Evolutionary conservation across 1,284 basidiomycete genomes (phyloP).

Genomic region (Naganishia albida): DNA sequence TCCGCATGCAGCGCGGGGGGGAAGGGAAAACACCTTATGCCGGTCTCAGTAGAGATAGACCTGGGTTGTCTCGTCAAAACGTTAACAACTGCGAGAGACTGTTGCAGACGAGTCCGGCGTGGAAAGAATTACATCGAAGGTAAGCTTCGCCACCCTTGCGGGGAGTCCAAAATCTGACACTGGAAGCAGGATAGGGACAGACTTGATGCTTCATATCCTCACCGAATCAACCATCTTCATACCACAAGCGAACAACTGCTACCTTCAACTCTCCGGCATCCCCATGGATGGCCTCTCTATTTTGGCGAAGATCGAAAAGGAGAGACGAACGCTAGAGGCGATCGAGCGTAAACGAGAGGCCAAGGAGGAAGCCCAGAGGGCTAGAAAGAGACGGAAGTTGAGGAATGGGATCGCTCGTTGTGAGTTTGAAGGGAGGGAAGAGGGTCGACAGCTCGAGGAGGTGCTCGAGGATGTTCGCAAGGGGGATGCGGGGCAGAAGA

Average conservation of each 20-base stretch:
- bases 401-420: conserved; percentile 5
- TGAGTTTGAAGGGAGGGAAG: neutral
- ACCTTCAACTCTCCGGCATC: conserved; percentile 55
- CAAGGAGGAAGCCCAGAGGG: neutral
- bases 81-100: conserved; percentile 26
- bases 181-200: conserved; percentile 51
- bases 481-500: neutral
- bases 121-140: conserved; percentile 26
- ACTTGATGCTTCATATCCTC: conserved; percentile 54
- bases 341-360: conserved; percentile 20
- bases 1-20: conserved; percentile 6
- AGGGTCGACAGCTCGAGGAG: neutral
- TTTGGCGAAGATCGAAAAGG: conserved; percentile 23
- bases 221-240: conserved; percentile 54
- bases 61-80: conserved; percentile 27
- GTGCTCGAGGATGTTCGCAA: no score
- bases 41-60: conserved; percentile 20
- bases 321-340: neutral
- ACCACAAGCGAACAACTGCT: conserved; percentile 55
- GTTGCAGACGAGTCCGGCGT: conserved; percentile 4
- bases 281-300: conserved; percentile 48
- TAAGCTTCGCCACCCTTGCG: neutral
- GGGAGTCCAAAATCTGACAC: neutral
- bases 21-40: conserved; percentile 24
- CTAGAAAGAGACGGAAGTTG: conserved; percentile 4